Evolutionary conservation across 139 green algal genomes (phyloP).

Genomic region (Micractinium sp.): DNA sequence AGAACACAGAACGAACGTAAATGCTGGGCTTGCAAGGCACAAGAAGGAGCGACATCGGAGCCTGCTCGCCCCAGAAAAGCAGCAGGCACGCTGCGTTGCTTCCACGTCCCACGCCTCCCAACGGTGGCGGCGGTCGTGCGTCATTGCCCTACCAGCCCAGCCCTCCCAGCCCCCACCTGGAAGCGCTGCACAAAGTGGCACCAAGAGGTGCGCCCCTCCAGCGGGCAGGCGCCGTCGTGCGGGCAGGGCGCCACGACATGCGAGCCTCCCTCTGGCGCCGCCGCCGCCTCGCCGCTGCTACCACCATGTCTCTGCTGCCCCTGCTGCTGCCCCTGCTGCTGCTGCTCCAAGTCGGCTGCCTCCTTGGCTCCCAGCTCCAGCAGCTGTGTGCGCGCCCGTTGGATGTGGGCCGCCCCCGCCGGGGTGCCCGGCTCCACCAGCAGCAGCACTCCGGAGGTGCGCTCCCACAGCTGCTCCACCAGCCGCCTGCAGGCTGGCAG

Average conservation of each 20-base stretch:
- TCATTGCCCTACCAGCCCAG: background rate
- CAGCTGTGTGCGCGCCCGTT: constrained; percentile 55
- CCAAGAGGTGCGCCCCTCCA: constrained; percentile 64
- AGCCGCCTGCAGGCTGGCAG: background rate
- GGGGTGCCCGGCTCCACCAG: constrained; percentile 86
- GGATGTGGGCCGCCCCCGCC: constrained; percentile 59
- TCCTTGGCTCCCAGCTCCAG: constrained; percentile 15
- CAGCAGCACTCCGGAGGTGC: constrained; percentile 64
- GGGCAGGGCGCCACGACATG: constrained; percentile 86
- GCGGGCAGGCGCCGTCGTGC: constrained; percentile 81
- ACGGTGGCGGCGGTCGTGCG: too few relatives aligned
- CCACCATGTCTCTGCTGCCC: background rate
- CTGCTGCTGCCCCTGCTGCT: background rate
- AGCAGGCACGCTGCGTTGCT: background rate
- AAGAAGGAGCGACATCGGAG: background rate
- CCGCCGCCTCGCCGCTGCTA: background rate
- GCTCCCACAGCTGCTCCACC: constrained; percentile 52
- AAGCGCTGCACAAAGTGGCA: constrained; percentile 85
- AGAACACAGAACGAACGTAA: background rate
- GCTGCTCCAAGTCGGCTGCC: background rate
- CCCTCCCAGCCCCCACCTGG: constrained; percentile 21
- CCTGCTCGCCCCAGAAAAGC: background rate
- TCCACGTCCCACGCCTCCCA: background rate
- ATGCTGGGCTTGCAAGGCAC: background rate
- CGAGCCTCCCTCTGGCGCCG: constrained; percentile 24